Evolutionary conservation across 2,329 filamentous ascomycete genomes (phyloP), one percentile per base, ranked within the genome.

Genomic region (Sporothrix variecibatus): DNA sequence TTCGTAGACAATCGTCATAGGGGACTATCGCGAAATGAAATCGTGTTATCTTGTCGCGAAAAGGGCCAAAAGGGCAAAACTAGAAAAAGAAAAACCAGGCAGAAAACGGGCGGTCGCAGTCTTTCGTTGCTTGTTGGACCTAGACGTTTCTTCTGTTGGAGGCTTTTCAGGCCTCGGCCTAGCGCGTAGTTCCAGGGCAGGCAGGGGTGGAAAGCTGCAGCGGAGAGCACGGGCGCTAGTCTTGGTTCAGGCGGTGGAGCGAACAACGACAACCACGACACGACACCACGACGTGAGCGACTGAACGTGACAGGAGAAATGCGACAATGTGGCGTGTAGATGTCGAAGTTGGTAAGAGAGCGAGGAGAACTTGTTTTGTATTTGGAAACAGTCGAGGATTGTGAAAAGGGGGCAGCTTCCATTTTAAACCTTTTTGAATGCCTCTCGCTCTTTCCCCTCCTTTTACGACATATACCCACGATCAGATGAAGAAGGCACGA

Each of bases 81-180:
- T 20, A 26, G 3, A 56, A 68, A 65, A 49, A 67, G 23, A 20
- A 31, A 51, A 51, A 51, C 15, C 64, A 69, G 72, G 64, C 72
- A 69, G 72, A 73, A 73, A 68, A 56, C 65, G 62, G 62, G 71
- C 26, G 46, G 62, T 73, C 38, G 72, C 51, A 58, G 64, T 34
- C 28, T 31, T 46, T 62, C 15, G 15, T 49, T 20, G 40, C 12
- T 15, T 65, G 23, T 65, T 20, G 38, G 23, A 34, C 28, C 58
- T 23, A 34, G 51, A 9, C 2, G 15, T 60, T 67, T 12, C 5
- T 5, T 46, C 5, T 20, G 38, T 28, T 11, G 26, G 38, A 46
- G 12, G 15, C 11, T 49, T 12, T 49, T 20, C 43, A 49, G 38
- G 62, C 60, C n/a, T 26, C 62, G 62, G 38, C 38, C 62, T 67